Evolutionary conservation across 257 asterid genomes (phyloP).

Genomic region (Rubia yunnanensis): DNA sequence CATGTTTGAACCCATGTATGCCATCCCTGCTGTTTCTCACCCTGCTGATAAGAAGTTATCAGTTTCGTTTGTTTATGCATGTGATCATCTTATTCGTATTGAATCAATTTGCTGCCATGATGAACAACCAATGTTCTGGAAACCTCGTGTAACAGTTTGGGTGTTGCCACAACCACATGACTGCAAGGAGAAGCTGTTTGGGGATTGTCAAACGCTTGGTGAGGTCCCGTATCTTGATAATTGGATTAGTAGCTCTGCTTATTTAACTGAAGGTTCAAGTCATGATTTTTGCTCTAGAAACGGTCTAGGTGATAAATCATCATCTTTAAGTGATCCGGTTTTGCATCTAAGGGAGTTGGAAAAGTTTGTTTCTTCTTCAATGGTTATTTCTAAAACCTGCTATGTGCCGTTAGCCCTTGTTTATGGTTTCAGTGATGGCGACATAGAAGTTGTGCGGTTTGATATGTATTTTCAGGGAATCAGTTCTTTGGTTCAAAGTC

Average conservation of each 20-base stretch:
- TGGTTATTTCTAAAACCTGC: conserved; percentile 74
- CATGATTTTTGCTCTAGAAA: conserved; percentile 17
- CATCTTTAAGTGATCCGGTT: conserved; percentile 14
- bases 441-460: conserved; percentile 63
- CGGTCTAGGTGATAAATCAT: conserved; percentile 12
- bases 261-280: conserved; percentile 21
- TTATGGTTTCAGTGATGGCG: conserved; percentile 76
- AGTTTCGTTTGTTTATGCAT: conserved; percentile 44
- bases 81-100: conserved; percentile 43
- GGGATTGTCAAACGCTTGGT: conserved; percentile 40
- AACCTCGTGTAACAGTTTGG: conserved; percentile 75
- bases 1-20: conserved; percentile 35
- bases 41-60: conserved; percentile 33
- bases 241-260: conserved; percentile 37
- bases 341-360: conserved; percentile 15
- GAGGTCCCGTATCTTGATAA: conserved; percentile 42
- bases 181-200: conserved; percentile 23
- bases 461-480: conserved; percentile 44
- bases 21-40: conserved; percentile 44
- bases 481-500: conserved; percentile 30
- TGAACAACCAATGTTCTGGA: conserved; percentile 55
- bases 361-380: conserved; percentile 71
- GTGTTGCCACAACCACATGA: conserved; percentile 37
- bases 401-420: conserved; percentile 70
- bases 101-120: conserved; percentile 55